Percentiles rank a stretch among this genome's conserved stretches.
Conservation (phyloP, 805 yeast species). For the Candida michaelii region DNA sequence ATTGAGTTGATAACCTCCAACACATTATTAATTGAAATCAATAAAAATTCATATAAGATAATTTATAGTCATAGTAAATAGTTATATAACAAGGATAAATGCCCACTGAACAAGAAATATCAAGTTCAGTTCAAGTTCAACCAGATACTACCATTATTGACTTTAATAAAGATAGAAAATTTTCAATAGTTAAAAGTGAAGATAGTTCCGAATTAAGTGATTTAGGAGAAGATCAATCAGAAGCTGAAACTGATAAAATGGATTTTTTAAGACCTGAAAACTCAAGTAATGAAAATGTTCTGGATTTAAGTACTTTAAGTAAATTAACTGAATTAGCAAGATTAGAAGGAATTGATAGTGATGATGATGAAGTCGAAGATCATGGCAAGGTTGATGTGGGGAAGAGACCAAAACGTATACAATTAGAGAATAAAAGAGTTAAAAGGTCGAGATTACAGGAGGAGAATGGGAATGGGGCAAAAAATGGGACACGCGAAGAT, state of each 20-base stretch:
- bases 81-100: neutral
- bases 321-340: slow-evolving; percentile 44
- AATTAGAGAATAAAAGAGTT: neutral
- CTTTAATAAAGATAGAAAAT: slow-evolving; percentile 3
- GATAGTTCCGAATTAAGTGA: slow-evolving; percentile 50
- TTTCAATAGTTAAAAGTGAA: slow-evolving; percentile 10
- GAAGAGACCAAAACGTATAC: neutral
- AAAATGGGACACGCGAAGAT: neutral
- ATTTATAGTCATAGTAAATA: neutral
- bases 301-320: slow-evolving; percentile 41
- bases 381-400: slow-evolving; percentile 5
- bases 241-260: slow-evolving; percentile 91
- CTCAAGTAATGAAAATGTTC: slow-evolving; percentile 20
- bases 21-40: no score
- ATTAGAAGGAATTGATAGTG: slow-evolving; percentile 37
- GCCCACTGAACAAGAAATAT: slow-evolving; percentile 5
- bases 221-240: slow-evolving; percentile 64
- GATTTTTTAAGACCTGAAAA: slow-evolving; percentile 46
- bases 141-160: slow-evolving; percentile 2
- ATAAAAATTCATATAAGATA: no score
- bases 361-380: slow-evolving; percentile 20
- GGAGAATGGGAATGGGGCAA: neutral
- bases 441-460: slow-evolving; percentile 1
- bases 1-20: no score
- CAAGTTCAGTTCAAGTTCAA: slow-evolving; percentile 1